Conservation (phyloP, 768 basidiomycete genomes). For the Trametes maxima region DNA sequence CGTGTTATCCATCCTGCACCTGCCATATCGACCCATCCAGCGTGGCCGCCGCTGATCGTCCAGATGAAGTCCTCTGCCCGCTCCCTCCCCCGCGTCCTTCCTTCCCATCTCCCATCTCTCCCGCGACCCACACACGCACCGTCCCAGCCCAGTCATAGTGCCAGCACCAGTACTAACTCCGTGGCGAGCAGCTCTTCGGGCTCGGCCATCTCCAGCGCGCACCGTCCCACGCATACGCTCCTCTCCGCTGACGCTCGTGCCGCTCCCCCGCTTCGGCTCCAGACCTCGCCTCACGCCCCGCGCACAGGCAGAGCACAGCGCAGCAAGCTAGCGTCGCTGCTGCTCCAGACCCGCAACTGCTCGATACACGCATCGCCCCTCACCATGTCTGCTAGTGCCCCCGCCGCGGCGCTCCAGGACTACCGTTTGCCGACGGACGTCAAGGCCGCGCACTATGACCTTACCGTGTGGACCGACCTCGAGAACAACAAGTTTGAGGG, state of each 20-base stretch:
- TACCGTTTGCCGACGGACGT: constrained; percentile 69
- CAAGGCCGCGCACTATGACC: constrained; percentile 75
- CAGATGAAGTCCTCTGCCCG: constrained; percentile 6
- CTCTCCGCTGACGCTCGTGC: too few species aligned
- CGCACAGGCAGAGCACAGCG: neutral
- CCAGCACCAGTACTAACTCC: too few species aligned
- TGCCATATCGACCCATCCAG: neutral
- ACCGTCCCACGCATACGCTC: too few species aligned
- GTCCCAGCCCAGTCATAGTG: neutral
- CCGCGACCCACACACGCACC: neutral
- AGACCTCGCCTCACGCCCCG: neutral
- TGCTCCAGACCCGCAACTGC: constrained; percentile 7
- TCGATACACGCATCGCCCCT: constrained; percentile 6
- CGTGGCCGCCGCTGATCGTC: constrained; percentile 1
- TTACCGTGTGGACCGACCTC: constrained; percentile 82
- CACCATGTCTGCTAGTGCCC: constrained; percentile 12
- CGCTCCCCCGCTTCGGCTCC: neutral
- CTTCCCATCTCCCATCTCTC: neutral
- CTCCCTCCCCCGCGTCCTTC: constrained; percentile 1
- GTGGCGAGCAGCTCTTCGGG: too few species aligned
- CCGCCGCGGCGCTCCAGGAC: constrained; percentile 17
- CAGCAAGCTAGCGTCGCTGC: neutral
- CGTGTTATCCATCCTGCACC: neutral
- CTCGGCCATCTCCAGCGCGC: too few species aligned
- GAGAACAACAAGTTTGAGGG: constrained; percentile 76